Base-by-base conservation (phyloP, 805 yeast species). In the Pichia insulana region DNA sequence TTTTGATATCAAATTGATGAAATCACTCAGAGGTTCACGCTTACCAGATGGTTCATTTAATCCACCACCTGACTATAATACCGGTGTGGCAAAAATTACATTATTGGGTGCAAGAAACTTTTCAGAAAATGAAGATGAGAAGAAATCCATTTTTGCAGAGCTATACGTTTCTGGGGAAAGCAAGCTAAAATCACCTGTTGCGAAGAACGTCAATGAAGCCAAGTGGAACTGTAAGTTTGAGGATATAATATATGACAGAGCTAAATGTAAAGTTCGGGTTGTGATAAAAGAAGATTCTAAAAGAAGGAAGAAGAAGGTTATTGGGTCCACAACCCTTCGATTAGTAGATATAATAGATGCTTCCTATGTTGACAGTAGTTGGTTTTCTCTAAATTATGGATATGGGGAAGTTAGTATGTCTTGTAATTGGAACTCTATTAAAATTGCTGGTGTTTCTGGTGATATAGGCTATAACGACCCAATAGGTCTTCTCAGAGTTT, bases 391-490 rank as follows among this genome's bases (percentile, higher is more conserved):
- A 54, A 63, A 76, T 13, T 71, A 70, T 43, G 83, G 87, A 39
- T 62, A 67, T 37, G 97, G 96, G 44, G 86, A 83, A 52, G 69
- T 85, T 33, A 75, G 78, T 50, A 58, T 92, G 43, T 63, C 73
- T 4, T 76, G 92, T 25, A 63, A 68, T 41, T 92, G 96, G 96
- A 87, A 82, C 62, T 90, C 97, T 8, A 95, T 89, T 40, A 77
- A 72, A 25, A 64, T 90, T 55, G 62, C 70, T 18, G 76, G 79
- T 40, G 83, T 82, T 15, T 63, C 78, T 32, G 85, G 87, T 47
- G 64, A 84, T 18, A 77, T 80, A 51, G 92, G 90, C 40, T 90
- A 88, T 65, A 77, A 87, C n/a, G 87, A 87, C 44, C 98, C 98
- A 39, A 81, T 90, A 58, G 98, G 99, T 58, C 90, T 83, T 28